phyloP scores from a whole-genome alignment of 371 early-diverging fungal genomes.

The Zychaea mexicana region DNA sequence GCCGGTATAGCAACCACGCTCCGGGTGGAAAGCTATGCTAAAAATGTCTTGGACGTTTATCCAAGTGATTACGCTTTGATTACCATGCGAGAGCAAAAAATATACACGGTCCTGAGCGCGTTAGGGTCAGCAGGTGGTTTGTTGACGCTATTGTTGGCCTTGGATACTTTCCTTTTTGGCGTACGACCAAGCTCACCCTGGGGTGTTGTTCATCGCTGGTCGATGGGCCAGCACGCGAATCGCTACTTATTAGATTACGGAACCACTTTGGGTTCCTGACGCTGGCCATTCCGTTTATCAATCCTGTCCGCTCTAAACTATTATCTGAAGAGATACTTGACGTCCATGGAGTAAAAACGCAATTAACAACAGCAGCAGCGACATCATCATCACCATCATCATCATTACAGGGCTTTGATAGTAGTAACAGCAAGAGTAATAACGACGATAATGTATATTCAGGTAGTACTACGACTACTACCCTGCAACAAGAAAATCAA shows the following conservation, averaged over 20 bases:
- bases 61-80: conserved; percentile 13
- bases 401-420: background rate
- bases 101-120: conserved; percentile 25
- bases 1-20: conserved; percentile 3
- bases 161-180: conserved; percentile 38
- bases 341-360: background rate
- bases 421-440: background rate
- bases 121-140: conserved; percentile 39
- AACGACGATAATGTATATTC: background rate
- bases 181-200: conserved; percentile 43
- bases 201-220: conserved; percentile 43
- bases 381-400: background rate
- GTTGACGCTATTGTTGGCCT: conserved; percentile 28
- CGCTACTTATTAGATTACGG: conserved; percentile 22
- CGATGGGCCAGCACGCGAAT: conserved; percentile 22
- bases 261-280: conserved; percentile 17
- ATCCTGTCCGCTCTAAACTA: conserved; percentile 27
- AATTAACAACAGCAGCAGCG: background rate
- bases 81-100: conserved; percentile 21
- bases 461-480: background rate
- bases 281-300: conserved; percentile 33
- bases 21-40: background rate
- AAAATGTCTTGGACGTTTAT: conserved; percentile 8
- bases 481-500: background rate
- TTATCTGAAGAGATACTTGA: conserved; percentile 1